Percentiles rank a stretch among this genome's conserved stretches.
phyloP scores from a whole-genome alignment of 352 stramenopile species.

The Globisporangium takayamanum region DNA sequence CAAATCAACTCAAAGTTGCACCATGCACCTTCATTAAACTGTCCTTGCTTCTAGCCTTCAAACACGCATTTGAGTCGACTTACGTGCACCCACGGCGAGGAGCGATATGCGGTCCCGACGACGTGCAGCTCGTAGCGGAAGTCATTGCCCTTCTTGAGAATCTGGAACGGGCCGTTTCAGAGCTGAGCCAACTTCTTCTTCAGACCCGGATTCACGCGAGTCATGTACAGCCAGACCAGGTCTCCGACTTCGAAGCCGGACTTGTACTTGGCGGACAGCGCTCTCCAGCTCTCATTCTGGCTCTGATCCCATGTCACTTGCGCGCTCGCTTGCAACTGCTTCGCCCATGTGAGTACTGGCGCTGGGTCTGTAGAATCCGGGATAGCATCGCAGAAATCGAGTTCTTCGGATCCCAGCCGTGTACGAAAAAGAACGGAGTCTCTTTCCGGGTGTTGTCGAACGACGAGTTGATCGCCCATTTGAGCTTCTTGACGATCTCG shows the following conservation, averaged over 20 bases:
- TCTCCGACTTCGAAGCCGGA: neutral
- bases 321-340: too few relatives aligned
- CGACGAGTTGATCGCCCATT: constrained; percentile 17
- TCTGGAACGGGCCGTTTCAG: constrained; percentile 21
- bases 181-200: constrained; percentile 14
- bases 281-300: neutral
- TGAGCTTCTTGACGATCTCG: constrained; percentile 17
- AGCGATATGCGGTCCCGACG: neutral
- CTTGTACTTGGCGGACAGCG: neutral
- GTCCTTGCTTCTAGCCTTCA: too few relatives aligned
- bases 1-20: too few relatives aligned
- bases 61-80: constrained; percentile 11
- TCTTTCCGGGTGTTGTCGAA: constrained; percentile 13
- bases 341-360: too few relatives aligned
- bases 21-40: too few relatives aligned
- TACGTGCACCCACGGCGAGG: constrained; percentile 20
- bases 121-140: constrained; percentile 9
- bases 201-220: neutral
- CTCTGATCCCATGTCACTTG: neutral
- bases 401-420: constrained; percentile 14
- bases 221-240: constrained; percentile 3
- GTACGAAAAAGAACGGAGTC: constrained; percentile 16
- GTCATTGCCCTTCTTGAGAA: constrained; percentile 12
- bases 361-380: too few relatives aligned
- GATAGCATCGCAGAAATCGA: constrained; percentile 6